phyloP scores from a whole-genome alignment of 768 basidiomycete species.

The Auricularia auricula-judae region DNA sequence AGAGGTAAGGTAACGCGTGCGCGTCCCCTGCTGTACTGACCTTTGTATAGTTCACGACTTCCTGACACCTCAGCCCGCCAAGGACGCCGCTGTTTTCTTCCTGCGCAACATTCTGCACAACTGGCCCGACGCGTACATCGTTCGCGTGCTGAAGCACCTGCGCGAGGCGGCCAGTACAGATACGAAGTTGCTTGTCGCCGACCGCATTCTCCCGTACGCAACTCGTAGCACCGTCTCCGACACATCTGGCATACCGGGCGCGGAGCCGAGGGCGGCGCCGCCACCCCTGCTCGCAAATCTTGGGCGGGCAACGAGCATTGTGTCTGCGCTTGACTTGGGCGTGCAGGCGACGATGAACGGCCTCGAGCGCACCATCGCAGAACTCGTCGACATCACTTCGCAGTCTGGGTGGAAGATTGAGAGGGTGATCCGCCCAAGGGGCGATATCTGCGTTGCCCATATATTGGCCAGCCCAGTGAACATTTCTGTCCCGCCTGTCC shows the following conservation, averaged over 20 bases:
- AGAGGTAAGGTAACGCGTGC: slow-evolving; percentile 27
- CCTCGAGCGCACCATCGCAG: slow-evolving; percentile 59
- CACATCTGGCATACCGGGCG: slow-evolving; percentile 36
- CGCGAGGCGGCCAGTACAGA: slow-evolving; percentile 28
- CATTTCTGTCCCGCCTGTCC: background rate
- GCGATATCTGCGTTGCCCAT: slow-evolving; percentile 2
- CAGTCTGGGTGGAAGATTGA: slow-evolving; percentile 45
- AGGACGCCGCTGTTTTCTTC: slow-evolving; percentile 48
- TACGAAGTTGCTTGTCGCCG: slow-evolving; percentile 59
- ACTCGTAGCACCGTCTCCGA: slow-evolving; percentile 39
- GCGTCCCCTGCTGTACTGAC: background rate
- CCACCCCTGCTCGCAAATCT: slow-evolving; percentile 61
- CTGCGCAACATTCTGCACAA: slow-evolving; percentile 67
- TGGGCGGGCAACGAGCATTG: slow-evolving; percentile 59
- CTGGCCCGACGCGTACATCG: slow-evolving; percentile 55
- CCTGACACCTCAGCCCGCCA: slow-evolving; percentile 46
- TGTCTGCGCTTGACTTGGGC: slow-evolving; percentile 61
- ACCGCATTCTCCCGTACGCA: slow-evolving; percentile 59
- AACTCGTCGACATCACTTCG: slow-evolving; percentile 40
- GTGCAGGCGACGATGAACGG: slow-evolving; percentile 58
- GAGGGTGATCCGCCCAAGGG: background rate
- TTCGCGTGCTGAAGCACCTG: slow-evolving; percentile 34
- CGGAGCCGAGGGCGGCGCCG: slow-evolving; percentile 29
- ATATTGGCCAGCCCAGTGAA: background rate
- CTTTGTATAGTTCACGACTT: slow-evolving; percentile 53